Conservation (phyloP, 1,284 basidiomycete genomes). For the Gymnopus androsaceus region DNA sequence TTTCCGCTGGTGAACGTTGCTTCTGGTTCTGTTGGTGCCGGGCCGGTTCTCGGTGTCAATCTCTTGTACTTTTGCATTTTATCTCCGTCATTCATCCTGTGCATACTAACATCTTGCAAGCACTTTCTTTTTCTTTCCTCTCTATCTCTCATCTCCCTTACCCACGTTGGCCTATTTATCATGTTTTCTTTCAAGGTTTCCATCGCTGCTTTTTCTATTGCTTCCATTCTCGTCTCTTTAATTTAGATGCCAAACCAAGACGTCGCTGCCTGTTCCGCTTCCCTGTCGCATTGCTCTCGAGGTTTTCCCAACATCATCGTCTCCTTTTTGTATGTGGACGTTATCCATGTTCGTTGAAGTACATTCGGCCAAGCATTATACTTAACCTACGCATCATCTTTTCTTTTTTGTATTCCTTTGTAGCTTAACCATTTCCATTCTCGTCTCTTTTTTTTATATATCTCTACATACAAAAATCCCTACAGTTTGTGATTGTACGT, state of each 20-base stretch:
- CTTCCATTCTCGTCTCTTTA: not conserved
- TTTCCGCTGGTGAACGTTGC: too few species aligned
- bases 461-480: not conserved
- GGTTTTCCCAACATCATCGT: not conserved
- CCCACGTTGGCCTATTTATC: not conserved
- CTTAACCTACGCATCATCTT: not conserved
- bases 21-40: too few species aligned
- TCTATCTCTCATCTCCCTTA: not conserved
- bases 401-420: not conserved
- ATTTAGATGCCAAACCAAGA: constrained; percentile 1
- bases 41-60: too few species aligned
- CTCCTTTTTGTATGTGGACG: not conserved
- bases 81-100: not conserved
- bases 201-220: too few species aligned
- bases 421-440: too few species aligned
- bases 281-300: not conserved
- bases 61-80: too few species aligned
- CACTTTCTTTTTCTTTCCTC: not conserved
- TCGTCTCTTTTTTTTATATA: not conserved
- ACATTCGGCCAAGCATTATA: not conserved
- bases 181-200: not conserved
- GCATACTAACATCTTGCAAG: too few species aligned
- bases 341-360: not conserved
- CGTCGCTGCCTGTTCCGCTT: not conserved
- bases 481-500: constrained; percentile 2